Percentiles rank a stretch among this genome's conserved stretches.
Evolutionary conservation across 2,329 filamentous ascomycete genomes (phyloP).

Genomic region (Oidium heveae): DNA sequence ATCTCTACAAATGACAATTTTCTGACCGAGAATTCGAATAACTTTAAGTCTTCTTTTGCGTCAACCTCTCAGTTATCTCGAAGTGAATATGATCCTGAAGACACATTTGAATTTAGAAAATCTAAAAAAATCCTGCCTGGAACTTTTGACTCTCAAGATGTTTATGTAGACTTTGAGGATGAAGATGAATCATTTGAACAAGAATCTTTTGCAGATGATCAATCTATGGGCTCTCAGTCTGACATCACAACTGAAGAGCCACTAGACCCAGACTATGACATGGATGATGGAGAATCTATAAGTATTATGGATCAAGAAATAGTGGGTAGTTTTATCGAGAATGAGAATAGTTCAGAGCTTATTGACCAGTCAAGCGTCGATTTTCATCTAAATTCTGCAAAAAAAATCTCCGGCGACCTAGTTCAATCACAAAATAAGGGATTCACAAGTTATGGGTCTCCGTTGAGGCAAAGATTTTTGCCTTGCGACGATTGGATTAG

Average conservation of each 20-base stretch:
- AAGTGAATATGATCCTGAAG: conserved; percentile 14
- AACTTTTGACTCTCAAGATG: conserved; percentile 41
- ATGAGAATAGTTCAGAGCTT: conserved; percentile 54
- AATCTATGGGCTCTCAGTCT: conserved; percentile 61
- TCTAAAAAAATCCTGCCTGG: conserved; percentile 36
- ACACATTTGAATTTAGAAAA: conserved; percentile 15
- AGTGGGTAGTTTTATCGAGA: conserved; percentile 52
- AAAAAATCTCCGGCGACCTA: conserved; percentile 32
- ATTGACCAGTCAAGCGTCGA: conserved; percentile 24
- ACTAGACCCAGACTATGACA: conserved; percentile 38
- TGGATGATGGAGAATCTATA: conserved; percentile 52
- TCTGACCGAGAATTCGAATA: conserved; percentile 18
- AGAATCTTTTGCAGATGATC: conserved; percentile 79
- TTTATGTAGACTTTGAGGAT: conserved; percentile 28
- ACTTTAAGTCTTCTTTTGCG: conserved; percentile 12
- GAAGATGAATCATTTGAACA: conserved; percentile 16
- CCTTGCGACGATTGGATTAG: conserved; percentile 71
- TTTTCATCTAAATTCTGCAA: conserved; percentile 20
- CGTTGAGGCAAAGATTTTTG: conserved; percentile 32
- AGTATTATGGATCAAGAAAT: conserved; percentile 44
- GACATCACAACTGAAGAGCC: conserved; percentile 25
- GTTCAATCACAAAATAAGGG: conserved; percentile 35
- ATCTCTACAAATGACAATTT: conserved; percentile 19
- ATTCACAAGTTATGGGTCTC: conserved; percentile 31
- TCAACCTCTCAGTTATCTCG: conserved; percentile 16